A percentile compares a stretch with the other conserved stretches of the same genome.
These are phyloP conservation scores for Asterionellopsis glacialis DNA, from an alignment of 108 stramenopile genomes.

Conservation along the genomic window DNA sequence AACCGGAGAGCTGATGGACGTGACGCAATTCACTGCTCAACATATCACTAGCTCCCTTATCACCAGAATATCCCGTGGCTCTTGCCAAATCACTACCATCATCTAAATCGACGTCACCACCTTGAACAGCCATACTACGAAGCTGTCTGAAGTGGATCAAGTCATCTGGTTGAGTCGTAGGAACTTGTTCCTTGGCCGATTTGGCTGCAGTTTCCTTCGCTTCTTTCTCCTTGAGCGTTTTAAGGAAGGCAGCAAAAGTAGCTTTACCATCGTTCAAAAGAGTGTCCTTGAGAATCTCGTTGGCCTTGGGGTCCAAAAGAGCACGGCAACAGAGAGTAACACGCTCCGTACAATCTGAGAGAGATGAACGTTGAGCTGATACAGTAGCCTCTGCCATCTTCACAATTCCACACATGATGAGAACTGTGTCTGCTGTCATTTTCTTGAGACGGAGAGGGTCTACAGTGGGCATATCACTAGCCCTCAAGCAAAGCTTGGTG, in stretches of 20 bases:
- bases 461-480: conserved; percentile 39
- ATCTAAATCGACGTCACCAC: conserved; percentile 94
- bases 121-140: conserved; percentile 72
- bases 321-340: conserved; percentile 81
- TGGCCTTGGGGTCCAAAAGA: conserved; percentile 85
- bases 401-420: conserved; percentile 83
- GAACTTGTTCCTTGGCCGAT: conserved; percentile 43
- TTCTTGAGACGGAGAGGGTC: conserved; percentile 52
- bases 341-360: conserved; percentile 90
- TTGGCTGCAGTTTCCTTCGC: conserved; percentile 32
- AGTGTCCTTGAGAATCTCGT: conserved; percentile 58
- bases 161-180: conserved; percentile 88
- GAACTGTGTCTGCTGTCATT: conserved; percentile 67
- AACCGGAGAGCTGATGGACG: conserved; percentile 96
- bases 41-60: conserved; percentile 33
- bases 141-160: conserved; percentile 99
- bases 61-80: conserved; percentile 83
- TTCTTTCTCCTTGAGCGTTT: conserved; percentile 73
- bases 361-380: conserved; percentile 68
- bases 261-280: conserved; percentile 74
- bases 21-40: conserved; percentile 75
- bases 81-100: conserved; percentile 96
- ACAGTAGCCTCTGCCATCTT: conserved; percentile 82
- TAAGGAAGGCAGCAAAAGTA: conserved; percentile 68
- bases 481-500: conserved; percentile 91